Evolutionary conservation across 257 asterid genomes (phyloP), one percentile per base, ranked within the genome.

Genomic region (Gentiana straminea): DNA sequence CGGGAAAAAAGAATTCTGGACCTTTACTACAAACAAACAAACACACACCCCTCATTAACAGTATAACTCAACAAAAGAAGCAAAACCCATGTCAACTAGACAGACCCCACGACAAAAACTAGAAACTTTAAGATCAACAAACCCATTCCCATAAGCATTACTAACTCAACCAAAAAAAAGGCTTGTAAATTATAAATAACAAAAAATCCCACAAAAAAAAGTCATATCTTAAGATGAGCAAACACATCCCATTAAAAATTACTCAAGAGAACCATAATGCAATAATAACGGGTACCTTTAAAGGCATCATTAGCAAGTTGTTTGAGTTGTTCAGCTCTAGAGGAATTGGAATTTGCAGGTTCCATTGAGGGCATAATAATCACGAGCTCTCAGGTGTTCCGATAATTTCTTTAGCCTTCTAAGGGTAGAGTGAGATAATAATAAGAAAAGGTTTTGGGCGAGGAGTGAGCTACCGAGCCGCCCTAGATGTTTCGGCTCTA

Each of bases 271-370:
- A 57, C 5, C 39, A 10, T 12, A 7, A 60, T 5, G n/a, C 44
- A 37, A 15, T 51, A 39, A 57, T 24, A 36, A 57, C 36, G 47
- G 1, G 24, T 79, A 88, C 98, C 93, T 85, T 85, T 91, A 79
- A 92, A 92, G 53, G 97, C 95, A 77, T 83, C 99, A 65, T 92
- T 92, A 0, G 97, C 99, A 10, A 72, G 85, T 70, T 66, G 35
- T 69, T 92, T 92, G 78, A 83, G 73, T 65, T 83, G 81, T 65
- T 92, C 98, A 65, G 98, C 93, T 57, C 75, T 62, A 35, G 84
- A 72, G 60, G 68, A 37, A 59, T 68, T 63, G 13, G 87, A 71
- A 41, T 78, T 80, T 51, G 73, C 82, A 57, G 80, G 71, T 66
- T 86, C 94, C 98, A 87, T 81, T 10, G 74, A 62, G 79, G 97